Evolutionary conservation across 768 basidiomycete genomes (phyloP), one percentile per base, ranked within the genome.

Genomic region (Chalciporus pseudorubinellus): DNA sequence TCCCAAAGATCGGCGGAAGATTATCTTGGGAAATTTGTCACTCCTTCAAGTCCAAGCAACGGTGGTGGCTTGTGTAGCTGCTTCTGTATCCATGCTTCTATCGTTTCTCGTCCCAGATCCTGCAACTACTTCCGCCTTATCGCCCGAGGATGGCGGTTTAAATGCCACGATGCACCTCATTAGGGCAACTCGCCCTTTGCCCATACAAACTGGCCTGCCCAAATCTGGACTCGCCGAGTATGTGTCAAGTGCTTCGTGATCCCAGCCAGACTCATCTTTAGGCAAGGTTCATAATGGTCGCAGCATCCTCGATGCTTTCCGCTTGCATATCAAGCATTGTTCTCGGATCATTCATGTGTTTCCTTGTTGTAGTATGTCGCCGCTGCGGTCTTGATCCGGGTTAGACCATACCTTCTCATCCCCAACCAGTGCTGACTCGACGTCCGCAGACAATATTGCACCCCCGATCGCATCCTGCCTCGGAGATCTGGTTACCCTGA

Each of bases 31-130:
- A 38, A 97, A 94, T 68, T 70, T 98, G 39, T 75, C 85, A 1
- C 76, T 98, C 11, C 80, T 99, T 0, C 95, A 98, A 66, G 89
- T 98, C 2, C 97, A 99, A 68, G 94, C 94, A 0, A 81, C 92
- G 1, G 80, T 89, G 0, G 92, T 98, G 20, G 92, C 93, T 1
- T 87, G 88, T 61, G 73, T 97, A 9, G 92, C 95, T 0, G 90
- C 92, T 0, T 79, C 82, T 48, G 73, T 94, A 6, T 80, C 87
- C 11, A 83, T 95, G 57, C 46, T 87, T 11, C 74, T 98, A 11
- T 87, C 92, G 16, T 63, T 84, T 2, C 61, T 84, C 34, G 70
- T 89, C 1, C 83, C 84, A 6, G 64, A 68, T 13, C 64, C 65
- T 1, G 16, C 58, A 11, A 6, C 48, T 2, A 18, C 20, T 14